These are phyloP conservation scores for Eremothecium gossypii DNA, from an alignment of 1,139 yeast species.

Conservation along the genomic window DNA sequence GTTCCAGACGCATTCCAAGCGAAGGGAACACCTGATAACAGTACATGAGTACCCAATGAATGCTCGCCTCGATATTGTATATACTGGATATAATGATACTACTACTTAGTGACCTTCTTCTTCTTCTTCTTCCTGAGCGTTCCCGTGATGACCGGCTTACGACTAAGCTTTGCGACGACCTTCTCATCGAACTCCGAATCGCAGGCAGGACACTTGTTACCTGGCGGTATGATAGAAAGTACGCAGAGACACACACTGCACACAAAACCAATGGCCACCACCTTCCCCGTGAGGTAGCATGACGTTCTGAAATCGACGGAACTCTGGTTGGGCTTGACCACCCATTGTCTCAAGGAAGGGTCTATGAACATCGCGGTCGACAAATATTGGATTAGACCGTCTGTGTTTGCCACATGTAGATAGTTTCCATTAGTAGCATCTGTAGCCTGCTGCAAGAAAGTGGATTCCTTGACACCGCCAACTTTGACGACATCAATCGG, in stretches of 20 bases:
- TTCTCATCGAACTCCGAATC: conserved; percentile 52
- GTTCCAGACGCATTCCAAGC: conserved; percentile 32
- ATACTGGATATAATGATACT: not conserved
- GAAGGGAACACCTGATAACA: conserved; percentile 41
- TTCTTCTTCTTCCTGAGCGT: conserved; percentile 10
- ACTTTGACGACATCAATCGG: conserved; percentile 87
- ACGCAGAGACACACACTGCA: conserved; percentile 89
- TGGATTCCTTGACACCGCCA: conserved; percentile 51
- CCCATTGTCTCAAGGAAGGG: conserved; percentile 64
- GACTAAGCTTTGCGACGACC: conserved; percentile 44
- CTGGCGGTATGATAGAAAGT: conserved; percentile 44
- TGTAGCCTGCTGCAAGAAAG: conserved; percentile 89
- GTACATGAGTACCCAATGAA: conserved; percentile 41
- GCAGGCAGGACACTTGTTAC: conserved; percentile 56
- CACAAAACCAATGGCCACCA: conserved; percentile 88
- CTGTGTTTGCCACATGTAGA: conserved; percentile 61
- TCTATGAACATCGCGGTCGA: conserved; percentile 50
- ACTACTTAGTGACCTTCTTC: conserved; percentile 8
- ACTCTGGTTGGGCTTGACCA: conserved; percentile 75
- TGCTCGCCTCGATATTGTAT: conserved; percentile 10
- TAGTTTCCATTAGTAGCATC: conserved; percentile 93
- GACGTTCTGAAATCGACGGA: conserved; percentile 92
- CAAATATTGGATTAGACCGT: conserved; percentile 70
- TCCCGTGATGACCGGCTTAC: conserved; percentile 30
- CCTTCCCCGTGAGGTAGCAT: conserved; percentile 79